Evolutionary conservation across 768 basidiomycete genomes (phyloP), one percentile per base, ranked within the genome.

Genomic region (Leccinum rimulosum): DNA sequence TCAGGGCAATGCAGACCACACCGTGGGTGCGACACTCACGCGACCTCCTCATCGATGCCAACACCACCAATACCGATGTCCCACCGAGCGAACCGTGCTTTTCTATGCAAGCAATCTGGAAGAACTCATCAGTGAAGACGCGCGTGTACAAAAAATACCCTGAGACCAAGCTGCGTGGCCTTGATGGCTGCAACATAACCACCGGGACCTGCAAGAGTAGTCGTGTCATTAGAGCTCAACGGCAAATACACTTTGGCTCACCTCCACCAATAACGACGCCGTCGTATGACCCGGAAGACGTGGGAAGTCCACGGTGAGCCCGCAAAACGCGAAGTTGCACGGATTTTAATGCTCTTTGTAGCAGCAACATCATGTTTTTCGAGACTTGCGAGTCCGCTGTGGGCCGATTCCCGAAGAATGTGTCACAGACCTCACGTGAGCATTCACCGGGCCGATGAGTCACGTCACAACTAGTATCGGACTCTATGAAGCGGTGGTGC

Each of bases 161-260:
- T 92, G 68, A 95, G 75, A 54, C 97, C 97, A 45, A 97, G 83
- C 71, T 99, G 97, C 27, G 95, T 94, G n/a, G 96, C 93, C 77
- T 99, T 99, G 74, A 99, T 96, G 45, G 97, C 97, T 56, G 95
- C 95, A 52, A 98, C 94, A 75, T 98, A 98, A 61, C 95, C 95
- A 75, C 95, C 95, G 36, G 95, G 95, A 68, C 95, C 94, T 95
- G 60, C 4, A 58, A 31, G 0, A 48, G 19, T 14, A 31, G 52
- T 63, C 35, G 60, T 22, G n/a, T 33, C 27, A n/a, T 31, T n/a
- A 40, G 3, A 40, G 54, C 22, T 7, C 45, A 12, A 25, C 27
- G 6, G 1, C 0, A 10, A 38, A 12, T 43, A 6, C 0, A 43
- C 19, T 9, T n/a, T 9, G 47, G 73, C 83, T 61, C 58, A 92